Evolutionary conservation across 352 stramenopile genomes (phyloP).

Genomic region (Thalassiosira tumida): DNA sequence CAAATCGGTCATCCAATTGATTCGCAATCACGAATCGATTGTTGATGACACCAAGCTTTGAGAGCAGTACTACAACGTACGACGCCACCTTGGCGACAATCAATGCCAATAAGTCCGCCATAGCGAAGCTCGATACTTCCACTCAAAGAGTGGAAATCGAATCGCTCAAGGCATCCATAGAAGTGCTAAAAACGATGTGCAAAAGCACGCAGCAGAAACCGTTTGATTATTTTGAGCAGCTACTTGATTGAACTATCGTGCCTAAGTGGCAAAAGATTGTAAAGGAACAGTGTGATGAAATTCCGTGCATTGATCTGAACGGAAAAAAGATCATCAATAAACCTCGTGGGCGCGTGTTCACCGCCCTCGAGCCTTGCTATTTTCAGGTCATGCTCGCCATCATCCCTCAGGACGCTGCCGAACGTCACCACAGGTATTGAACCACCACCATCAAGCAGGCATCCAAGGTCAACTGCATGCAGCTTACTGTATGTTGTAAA

Average conservation of each 20-base stretch:
- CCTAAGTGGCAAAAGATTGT: conserved; percentile 9
- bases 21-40: background rate
- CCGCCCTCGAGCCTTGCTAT: background rate
- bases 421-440: background rate
- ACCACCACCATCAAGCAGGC: background rate
- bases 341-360: background rate
- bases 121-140: background rate
- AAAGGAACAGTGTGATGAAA: background rate
- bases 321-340: background rate
- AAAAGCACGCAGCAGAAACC: background rate
- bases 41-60: background rate
- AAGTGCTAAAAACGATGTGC: background rate
- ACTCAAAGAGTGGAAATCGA: background rate
- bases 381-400: background rate
- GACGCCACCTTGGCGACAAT: background rate
- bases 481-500: no score
- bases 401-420: background rate
- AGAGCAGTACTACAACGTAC: background rate
- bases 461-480: background rate
- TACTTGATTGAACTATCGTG: background rate
- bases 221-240: conserved; percentile 8
- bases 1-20: background rate
- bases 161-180: background rate
- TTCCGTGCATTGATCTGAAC: background rate
- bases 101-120: background rate